Percentiles rank a stretch among this genome's conserved stretches.
Evolutionary conservation across 1,139 yeast genomes (phyloP).

Genomic region (Diutina pseudorugosa): DNA sequence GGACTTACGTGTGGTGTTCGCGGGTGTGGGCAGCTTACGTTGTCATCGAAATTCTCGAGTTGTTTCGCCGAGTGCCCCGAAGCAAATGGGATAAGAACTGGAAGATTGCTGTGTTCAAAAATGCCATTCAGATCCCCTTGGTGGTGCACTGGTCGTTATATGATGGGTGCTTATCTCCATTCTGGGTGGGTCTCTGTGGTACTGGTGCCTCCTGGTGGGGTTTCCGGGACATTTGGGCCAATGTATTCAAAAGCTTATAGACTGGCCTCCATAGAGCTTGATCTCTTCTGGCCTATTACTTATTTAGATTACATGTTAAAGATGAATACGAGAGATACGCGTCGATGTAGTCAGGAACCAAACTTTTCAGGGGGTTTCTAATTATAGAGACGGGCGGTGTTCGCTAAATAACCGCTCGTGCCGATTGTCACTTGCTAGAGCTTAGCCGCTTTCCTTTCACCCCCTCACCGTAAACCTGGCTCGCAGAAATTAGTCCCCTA

Average conservation of each 20-base stretch:
- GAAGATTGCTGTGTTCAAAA: conserved; percentile 25
- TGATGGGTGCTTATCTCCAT: conserved; percentile 41
- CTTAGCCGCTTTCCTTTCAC: background rate
- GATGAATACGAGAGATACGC: background rate
- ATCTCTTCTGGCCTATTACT: background rate
- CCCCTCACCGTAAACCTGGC: background rate
- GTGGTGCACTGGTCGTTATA: conserved; percentile 47
- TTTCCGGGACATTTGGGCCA: conserved; percentile 25
- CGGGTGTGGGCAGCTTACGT: conserved; percentile 48
- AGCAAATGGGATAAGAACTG: conserved; percentile 25
- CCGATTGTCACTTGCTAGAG: background rate
- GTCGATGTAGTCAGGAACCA: background rate
- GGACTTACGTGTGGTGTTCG: conserved; percentile 37
- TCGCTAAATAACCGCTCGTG: background rate
- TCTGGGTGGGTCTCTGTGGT: conserved; percentile 40
- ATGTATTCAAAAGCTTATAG: background rate
- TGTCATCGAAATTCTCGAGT: conserved; percentile 33
- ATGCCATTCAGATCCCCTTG: conserved; percentile 39
- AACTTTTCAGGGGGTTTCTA: background rate
- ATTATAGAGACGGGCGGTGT: background rate
- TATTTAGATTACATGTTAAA: background rate
- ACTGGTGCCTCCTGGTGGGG: conserved; percentile 37
- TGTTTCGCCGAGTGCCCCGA: conserved; percentile 28
- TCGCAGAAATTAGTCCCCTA: background rate
- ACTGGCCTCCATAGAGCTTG: background rate